Evolutionary conservation across 2,329 filamentous ascomycete species (phyloP).

Genomic region (Paramyrothecium roridum): DNA sequence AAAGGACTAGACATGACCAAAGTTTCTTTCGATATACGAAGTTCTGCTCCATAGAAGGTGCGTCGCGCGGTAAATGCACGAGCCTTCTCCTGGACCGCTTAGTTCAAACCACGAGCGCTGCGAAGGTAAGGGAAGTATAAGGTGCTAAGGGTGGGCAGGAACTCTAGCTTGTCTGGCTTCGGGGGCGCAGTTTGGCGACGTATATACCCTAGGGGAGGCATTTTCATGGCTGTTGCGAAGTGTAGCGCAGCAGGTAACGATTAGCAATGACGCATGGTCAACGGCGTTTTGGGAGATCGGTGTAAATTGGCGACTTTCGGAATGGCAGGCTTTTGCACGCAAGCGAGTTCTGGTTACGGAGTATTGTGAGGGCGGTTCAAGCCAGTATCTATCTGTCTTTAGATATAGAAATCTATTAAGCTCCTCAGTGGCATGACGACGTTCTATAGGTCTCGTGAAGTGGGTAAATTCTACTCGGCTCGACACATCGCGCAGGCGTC

Average conservation of each 20-base stretch:
- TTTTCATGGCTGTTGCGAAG: neutral
- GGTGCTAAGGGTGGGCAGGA: neutral
- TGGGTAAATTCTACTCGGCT: too few species aligned
- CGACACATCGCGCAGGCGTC: too few species aligned
- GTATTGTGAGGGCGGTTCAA: neutral
- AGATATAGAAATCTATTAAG: too few species aligned
- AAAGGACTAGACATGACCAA: too few species aligned
- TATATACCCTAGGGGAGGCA: neutral
- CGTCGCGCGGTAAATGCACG: too few species aligned
- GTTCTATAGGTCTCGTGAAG: too few species aligned
- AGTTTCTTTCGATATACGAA: too few species aligned
- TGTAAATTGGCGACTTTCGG: neutral
- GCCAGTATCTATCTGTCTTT: too few species aligned
- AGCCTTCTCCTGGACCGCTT: too few species aligned
- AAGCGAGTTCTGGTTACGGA: conserved; percentile 1
- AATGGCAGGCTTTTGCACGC: neutral
- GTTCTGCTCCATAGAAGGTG: too few species aligned
- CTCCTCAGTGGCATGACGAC: too few species aligned
- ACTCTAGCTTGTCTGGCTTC: neutral
- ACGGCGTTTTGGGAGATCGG: neutral
- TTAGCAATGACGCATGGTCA: neutral
- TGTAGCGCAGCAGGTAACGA: neutral
- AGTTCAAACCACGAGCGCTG: too few species aligned
- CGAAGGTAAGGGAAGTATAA: neutral
- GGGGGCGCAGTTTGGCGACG: neutral